phyloP scores from a whole-genome alignment of 1,284 basidiomycete genomes.

The Tilletia indica region DNA sequence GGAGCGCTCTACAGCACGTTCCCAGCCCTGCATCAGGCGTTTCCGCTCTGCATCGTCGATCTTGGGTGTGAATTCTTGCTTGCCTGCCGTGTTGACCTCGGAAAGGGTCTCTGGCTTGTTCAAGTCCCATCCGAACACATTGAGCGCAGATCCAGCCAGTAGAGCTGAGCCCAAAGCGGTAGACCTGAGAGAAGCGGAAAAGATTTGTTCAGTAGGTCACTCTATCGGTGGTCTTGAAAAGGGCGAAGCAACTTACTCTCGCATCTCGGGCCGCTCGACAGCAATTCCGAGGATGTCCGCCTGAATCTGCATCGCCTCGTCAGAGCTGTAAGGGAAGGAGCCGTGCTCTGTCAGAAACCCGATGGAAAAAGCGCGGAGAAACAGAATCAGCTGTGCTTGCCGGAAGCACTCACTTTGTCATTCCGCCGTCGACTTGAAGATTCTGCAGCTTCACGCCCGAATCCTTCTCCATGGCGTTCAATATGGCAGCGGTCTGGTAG shows the following conservation, averaged over 20 bases:
- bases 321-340: conserved; percentile 28
- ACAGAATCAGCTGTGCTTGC: too few relatives aligned
- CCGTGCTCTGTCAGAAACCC: too few relatives aligned
- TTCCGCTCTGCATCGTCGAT: conserved; percentile 61
- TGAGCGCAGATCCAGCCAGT: conserved; percentile 84
- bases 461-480: conserved; percentile 90
- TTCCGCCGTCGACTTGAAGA: conserved; percentile 80
- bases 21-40: conserved; percentile 44
- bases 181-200: conserved; percentile 62
- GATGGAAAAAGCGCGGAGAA: background rate
- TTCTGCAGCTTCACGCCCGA: conserved; percentile 70
- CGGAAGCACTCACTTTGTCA: conserved; percentile 44
- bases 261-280: conserved; percentile 89
- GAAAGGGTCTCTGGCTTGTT: conserved; percentile 77
- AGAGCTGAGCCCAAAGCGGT: conserved; percentile 95
- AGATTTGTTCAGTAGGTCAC: background rate
- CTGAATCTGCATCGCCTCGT: conserved; percentile 84
- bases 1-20: conserved; percentile 41
- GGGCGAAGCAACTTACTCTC: conserved; percentile 65
- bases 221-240: conserved; percentile 51
- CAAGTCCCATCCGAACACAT: conserved; percentile 92
- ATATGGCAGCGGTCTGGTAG: conserved; percentile 83
- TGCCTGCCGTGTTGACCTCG: conserved; percentile 84
- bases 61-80: conserved; percentile 68
- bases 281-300: conserved; percentile 90